A percentile compares a stretch with the other conserved stretches of the same genome.
These are phyloP conservation scores for Quercus glauca DNA, from an alignment of 306 rosid species.

Conservation along the genomic window DNA sequence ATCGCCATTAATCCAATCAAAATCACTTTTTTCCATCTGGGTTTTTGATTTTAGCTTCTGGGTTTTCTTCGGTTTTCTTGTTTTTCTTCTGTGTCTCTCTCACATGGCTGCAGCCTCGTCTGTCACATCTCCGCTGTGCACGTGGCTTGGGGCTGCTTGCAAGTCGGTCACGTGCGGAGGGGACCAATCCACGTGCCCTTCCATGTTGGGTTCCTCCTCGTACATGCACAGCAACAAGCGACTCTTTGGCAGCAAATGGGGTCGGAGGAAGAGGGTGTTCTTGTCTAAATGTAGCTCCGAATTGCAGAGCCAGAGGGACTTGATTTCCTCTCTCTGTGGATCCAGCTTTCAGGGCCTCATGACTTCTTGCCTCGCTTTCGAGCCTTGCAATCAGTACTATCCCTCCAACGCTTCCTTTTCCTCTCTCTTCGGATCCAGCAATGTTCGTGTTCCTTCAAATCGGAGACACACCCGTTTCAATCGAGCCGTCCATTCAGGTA, in stretches of 20 bases:
- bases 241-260: slow-evolving; percentile 15
- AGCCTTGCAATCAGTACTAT: slow-evolving; percentile 62
- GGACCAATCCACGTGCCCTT: too few relatives aligned
- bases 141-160: slow-evolving; percentile 91
- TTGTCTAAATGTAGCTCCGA: slow-evolving; percentile 39
- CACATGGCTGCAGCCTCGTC: slow-evolving; percentile 52
- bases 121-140: slow-evolving; percentile 74
- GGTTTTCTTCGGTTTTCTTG: too few relatives aligned
- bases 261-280: slow-evolving; percentile 35
- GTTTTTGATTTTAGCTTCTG: too few relatives aligned
- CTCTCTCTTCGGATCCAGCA: slow-evolving; percentile 56
- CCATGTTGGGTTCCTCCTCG: slow-evolving; percentile 19
- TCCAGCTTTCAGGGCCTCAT: slow-evolving; percentile 72
- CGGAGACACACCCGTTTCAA: slow-evolving; percentile 48
- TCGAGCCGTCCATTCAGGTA: slow-evolving; percentile 50
- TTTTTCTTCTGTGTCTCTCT: too few relatives aligned
- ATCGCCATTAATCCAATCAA: too few relatives aligned
- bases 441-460: slow-evolving; percentile 25
- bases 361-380: slow-evolving; percentile 54
- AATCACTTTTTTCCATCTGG: too few relatives aligned
- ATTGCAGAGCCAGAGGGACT: slow-evolving; percentile 36
- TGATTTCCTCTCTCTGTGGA: slow-evolving; percentile 50
- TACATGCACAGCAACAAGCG: too few relatives aligned
- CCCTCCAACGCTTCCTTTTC: slow-evolving; percentile 41
- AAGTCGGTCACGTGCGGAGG: too few relatives aligned